Evolutionary conservation across 2,329 filamentous ascomycete species (phyloP).

Genomic region (Pezicula neosporulosa): DNA sequence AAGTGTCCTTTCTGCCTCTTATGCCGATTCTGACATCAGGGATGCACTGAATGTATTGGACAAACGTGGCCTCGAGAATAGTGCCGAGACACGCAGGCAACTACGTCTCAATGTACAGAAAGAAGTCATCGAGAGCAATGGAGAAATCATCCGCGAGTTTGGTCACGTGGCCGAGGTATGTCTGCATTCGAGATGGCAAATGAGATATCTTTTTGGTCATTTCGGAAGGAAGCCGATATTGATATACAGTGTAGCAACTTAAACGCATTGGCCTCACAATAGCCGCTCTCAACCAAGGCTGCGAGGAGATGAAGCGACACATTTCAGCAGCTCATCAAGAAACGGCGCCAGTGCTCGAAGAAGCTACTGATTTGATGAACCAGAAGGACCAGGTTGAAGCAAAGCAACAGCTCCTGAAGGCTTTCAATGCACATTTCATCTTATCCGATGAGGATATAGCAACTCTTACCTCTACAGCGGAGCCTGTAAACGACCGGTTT

Average conservation of each 20-base stretch:
- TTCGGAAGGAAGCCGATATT: conserved; percentile 17
- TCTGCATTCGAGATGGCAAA: background rate
- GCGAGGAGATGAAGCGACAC: conserved; percentile 75
- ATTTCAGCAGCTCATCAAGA: conserved; percentile 72
- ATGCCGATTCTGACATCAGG: conserved; percentile 87
- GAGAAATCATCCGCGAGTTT: conserved; percentile 83
- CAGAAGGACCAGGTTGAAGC: conserved; percentile 72
- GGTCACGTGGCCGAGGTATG: conserved; percentile 79
- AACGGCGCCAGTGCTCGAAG: conserved; percentile 70
- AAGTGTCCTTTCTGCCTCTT: conserved; percentile 83
- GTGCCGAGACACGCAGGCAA: conserved; percentile 72
- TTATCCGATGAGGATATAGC: conserved; percentile 77
- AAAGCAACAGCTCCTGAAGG: conserved; percentile 73
- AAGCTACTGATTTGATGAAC: conserved; percentile 69
- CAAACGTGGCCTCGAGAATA: conserved; percentile 66
- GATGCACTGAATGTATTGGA: conserved; percentile 81
- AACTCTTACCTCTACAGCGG: conserved; percentile 71
- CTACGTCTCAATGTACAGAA: conserved; percentile 82
- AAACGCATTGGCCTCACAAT: conserved; percentile 79
- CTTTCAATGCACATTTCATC: conserved; percentile 80
- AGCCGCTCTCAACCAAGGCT: conserved; percentile 73
- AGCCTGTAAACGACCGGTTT: conserved; percentile 82
- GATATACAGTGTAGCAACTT: conserved; percentile 63
- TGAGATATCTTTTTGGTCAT: background rate
- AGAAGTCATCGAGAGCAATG: conserved; percentile 91